These are phyloP conservation scores for Serendipita sp. DNA, from an alignment of 768 basidiomycete species.

Conservation along the genomic window DNA sequence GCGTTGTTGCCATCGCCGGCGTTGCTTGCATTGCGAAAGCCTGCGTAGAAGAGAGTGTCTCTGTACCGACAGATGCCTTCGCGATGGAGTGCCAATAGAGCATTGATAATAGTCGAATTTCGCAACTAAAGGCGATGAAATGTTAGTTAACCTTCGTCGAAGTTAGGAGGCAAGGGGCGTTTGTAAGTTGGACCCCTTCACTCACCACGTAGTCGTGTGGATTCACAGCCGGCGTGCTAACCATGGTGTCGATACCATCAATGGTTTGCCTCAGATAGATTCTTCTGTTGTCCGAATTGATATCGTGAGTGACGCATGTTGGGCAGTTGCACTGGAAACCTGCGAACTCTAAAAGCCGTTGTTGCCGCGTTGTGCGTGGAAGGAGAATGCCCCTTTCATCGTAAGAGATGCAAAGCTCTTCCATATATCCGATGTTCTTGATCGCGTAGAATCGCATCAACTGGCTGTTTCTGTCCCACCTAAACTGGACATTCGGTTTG, in stretches of 20 bases:
- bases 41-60: neutral
- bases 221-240: no score
- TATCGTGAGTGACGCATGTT: neutral
- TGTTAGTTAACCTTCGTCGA: neutral
- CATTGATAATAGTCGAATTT: neutral
- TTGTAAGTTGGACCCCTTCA: no score
- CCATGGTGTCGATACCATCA: neutral
- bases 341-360: neutral
- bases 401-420: conserved; percentile 20
- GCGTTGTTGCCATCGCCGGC: conserved; percentile 3
- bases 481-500: conserved; percentile 16
- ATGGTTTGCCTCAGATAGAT: neutral
- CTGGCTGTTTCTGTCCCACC: conserved; percentile 15
- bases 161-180: no score
- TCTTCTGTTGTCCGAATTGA: neutral
- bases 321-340: neutral
- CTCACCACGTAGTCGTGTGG: no score
- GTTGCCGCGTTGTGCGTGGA: neutral
- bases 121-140: neutral
- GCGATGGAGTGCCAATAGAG: neutral
- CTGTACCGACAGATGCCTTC: neutral
- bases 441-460: conserved; percentile 17
- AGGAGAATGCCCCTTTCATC: neutral
- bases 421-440: conserved; percentile 15
- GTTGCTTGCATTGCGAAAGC: neutral